phyloP scores from a whole-genome alignment of 1,139 yeast genomes.

The Spathaspora jeffriesii region DNA sequence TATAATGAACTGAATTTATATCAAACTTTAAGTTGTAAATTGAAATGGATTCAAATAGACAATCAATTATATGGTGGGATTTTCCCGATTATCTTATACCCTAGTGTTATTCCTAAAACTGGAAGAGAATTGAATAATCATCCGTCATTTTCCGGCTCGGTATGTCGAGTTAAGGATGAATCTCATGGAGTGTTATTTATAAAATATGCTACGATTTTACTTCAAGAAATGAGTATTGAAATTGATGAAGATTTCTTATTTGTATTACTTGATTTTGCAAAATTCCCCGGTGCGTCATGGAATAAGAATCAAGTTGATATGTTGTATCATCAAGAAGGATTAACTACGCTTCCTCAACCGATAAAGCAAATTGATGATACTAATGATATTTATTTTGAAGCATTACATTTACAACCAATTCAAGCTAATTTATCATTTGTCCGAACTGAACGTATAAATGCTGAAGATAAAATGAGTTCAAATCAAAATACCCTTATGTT shows the following conservation, averaged over 20 bases:
- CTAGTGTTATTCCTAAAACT: constrained; percentile 86
- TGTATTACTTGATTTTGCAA: constrained; percentile 78
- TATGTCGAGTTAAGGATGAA: constrained; percentile 84
- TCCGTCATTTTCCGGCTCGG: constrained; percentile 86
- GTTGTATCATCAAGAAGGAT: constrained; percentile 59
- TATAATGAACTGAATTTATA: constrained; percentile 85
- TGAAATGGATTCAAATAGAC: constrained; percentile 95
- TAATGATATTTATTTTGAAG: constrained; percentile 87
- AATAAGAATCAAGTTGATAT: constrained; percentile 47
- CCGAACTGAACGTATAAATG: constrained; percentile 79
- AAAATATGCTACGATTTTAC: constrained; percentile 84
- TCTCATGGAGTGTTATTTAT: constrained; percentile 88
- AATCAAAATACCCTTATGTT: constrained; percentile 71
- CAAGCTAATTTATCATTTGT: constrained; percentile 89
- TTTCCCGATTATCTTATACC: constrained; percentile 89
- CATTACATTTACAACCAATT: constrained; percentile 89
- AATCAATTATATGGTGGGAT: constrained; percentile 89
- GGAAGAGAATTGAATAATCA: constrained; percentile 84
- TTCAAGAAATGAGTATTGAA: constrained; percentile 92
- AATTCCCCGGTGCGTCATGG: constrained; percentile 74
- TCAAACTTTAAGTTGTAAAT: constrained; percentile 75
- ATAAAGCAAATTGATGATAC: constrained; percentile 50
- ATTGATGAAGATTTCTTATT: constrained; percentile 92
- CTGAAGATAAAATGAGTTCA: constrained; percentile 53
- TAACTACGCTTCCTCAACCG: constrained; percentile 75